Conservation (phyloP, 2,329 filamentous ascomycete genomes). For the Fusarium nurragi region DNA sequence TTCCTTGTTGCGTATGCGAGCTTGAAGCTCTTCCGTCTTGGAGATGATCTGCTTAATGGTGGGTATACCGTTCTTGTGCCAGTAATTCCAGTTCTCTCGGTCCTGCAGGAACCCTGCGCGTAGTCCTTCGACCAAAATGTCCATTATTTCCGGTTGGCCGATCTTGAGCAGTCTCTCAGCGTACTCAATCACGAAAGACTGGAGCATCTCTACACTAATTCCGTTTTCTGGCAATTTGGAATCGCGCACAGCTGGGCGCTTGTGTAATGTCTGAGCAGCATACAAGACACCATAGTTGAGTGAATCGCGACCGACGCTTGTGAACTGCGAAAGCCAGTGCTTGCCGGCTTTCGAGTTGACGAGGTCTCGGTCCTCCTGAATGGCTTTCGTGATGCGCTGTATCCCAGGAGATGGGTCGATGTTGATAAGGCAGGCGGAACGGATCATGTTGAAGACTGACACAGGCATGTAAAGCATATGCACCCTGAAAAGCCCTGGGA, state of each 20-base stretch:
- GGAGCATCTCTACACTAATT: slow-evolving; percentile 6
- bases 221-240: slow-evolving; percentile 10
- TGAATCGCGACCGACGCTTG: neutral
- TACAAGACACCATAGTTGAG: slow-evolving; percentile 6
- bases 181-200: slow-evolving; percentile 9
- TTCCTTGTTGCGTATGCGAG: neutral
- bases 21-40: slow-evolving; percentile 13
- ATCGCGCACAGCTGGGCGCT: neutral
- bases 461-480: slow-evolving; percentile 28
- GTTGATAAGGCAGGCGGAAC: slow-evolving; percentile 34
- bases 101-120: neutral
- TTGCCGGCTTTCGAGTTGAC: slow-evolving; percentile 43
- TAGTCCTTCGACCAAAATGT: neutral
- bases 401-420: slow-evolving; percentile 38
- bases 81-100: slow-evolving; percentile 27
- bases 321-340: slow-evolving; percentile 47
- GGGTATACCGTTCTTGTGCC: slow-evolving; percentile 37
- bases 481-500: slow-evolving; percentile 22
- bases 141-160: neutral
- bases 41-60: slow-evolving; percentile 31
- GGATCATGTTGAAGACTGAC: slow-evolving; percentile 31
- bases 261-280: slow-evolving; percentile 9
- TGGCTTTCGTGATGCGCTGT: slow-evolving; percentile 32
- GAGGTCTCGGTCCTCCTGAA: slow-evolving; percentile 40
- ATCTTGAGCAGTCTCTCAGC: slow-evolving; percentile 2